Percentiles rank a stretch among this genome's conserved stretches.
Conservation (phyloP, 2,329 filamentous ascomycete genomes). For the Colletotrichum theobromicola region DNA sequence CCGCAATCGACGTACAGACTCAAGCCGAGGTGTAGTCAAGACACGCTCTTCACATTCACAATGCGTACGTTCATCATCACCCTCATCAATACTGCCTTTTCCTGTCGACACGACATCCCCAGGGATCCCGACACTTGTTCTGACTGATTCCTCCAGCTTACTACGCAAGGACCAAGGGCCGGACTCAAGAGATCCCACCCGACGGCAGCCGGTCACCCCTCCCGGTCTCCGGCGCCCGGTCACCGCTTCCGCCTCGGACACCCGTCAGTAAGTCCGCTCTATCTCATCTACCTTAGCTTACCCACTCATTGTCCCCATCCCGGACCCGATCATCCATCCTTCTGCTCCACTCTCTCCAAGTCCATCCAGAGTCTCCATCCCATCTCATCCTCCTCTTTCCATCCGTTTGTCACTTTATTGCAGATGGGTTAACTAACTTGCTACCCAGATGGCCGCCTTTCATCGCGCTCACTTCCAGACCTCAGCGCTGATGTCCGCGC, state of each 20-base stretch:
- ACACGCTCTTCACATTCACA: neutral
- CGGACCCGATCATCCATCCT: neutral
- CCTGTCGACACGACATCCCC: neutral
- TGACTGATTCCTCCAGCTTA: conserved; percentile 5
- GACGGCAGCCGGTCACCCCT: conserved; percentile 15
- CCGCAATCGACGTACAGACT: neutral
- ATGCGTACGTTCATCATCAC: neutral
- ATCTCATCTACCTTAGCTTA: neutral
- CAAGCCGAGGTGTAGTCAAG: neutral
- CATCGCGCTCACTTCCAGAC: conserved; percentile 13
- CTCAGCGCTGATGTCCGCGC: conserved; percentile 18
- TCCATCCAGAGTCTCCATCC: neutral
- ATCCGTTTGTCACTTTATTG: neutral
- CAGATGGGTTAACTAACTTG: neutral
- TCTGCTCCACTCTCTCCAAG: neutral
- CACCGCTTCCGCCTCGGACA: conserved; percentile 16
- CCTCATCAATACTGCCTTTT: neutral
- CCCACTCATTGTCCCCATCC: neutral
- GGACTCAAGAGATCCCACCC: conserved; percentile 19
- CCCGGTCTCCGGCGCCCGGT: conserved; percentile 11
- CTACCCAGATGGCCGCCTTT: neutral
- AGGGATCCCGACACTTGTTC: neutral
- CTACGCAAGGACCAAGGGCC: conserved; percentile 19
- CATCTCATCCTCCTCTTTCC: neutral
- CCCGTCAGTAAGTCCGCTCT: conserved; percentile 8